Evolutionary conservation across 169 alveolate genomes (phyloP).

Genomic region (Plasmodium gaboni): DNA sequence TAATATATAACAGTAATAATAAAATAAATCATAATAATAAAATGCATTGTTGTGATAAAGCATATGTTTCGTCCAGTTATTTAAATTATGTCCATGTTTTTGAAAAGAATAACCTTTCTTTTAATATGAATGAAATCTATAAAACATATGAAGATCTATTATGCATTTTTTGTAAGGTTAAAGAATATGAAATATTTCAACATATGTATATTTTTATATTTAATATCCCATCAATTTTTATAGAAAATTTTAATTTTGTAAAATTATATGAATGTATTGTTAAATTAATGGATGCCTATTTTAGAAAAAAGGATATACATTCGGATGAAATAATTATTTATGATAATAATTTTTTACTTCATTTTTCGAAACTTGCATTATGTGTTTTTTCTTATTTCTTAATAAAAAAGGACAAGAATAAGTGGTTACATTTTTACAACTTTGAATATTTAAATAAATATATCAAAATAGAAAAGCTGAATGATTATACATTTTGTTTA

Average conservation of each 20-base stretch:
- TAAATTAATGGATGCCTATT: slow-evolving; percentile 19
- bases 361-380: slow-evolving; percentile 42
- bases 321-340: slow-evolving; percentile 26
- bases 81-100: too few species aligned
- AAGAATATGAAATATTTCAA: slow-evolving; percentile 57
- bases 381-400: slow-evolving; percentile 45
- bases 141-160: slow-evolving; percentile 18
- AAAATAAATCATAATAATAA: neutral
- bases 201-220: slow-evolving; percentile 42
- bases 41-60: too few species aligned
- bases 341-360: slow-evolving; percentile 37
- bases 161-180: slow-evolving; percentile 19
- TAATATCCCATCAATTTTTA: slow-evolving; percentile 48
- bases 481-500: slow-evolving; percentile 14
- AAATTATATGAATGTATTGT: slow-evolving; percentile 34
- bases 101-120: too few species aligned
- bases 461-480: slow-evolving; percentile 21
- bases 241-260: slow-evolving; percentile 42
- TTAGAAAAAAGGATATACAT: slow-evolving; percentile 15
- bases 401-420: slow-evolving; percentile 12
- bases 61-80: too few species aligned
- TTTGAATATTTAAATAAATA: slow-evolving; percentile 29
- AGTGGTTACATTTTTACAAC: slow-evolving; percentile 60
- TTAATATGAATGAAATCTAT: slow-evolving; percentile 20
- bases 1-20: slow-evolving; percentile 14